A percentile compares a stretch with the other conserved stretches of the same genome.
Evolutionary conservation across 805 yeast genomes (phyloP).

Genomic region (Hagleromyces aurorensis): DNA sequence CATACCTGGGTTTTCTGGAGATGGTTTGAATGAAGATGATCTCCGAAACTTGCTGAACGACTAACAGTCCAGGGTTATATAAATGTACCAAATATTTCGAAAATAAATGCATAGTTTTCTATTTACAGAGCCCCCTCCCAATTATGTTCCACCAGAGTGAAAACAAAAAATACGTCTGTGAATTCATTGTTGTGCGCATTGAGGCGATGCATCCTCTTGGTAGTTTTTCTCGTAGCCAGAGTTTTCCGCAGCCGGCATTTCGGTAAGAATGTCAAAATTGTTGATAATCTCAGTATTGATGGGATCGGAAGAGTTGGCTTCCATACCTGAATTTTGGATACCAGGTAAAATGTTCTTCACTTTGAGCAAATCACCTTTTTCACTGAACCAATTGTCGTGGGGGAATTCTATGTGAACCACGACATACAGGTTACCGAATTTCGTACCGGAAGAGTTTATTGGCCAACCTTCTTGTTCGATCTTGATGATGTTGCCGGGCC

Average conservation of each 20-base stretch:
- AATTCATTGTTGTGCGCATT: constrained; percentile 40
- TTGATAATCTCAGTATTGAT: constrained; percentile 27
- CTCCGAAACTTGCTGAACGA: constrained; percentile 17
- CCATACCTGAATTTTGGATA: constrained; percentile 3
- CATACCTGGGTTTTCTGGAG: constrained; percentile 18
- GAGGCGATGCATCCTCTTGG: constrained; percentile 26
- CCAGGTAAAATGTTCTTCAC: constrained; percentile 50
- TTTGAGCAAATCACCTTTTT: constrained; percentile 52
- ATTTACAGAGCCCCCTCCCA: too few relatives aligned
- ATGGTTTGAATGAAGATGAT: constrained; percentile 22
- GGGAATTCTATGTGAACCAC: constrained; percentile 75
- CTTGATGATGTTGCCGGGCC: constrained; percentile 64
- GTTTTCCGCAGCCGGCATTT: constrained; percentile 20
- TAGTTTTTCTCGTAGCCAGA: constrained; percentile 2
- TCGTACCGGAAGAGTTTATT: constrained; percentile 28
- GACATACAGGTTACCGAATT: constrained; percentile 63
- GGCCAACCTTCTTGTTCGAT: constrained; percentile 85
- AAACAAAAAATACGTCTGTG: too few relatives aligned
- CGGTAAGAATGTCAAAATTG: constrained; percentile 21
- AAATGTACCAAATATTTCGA: too few relatives aligned
- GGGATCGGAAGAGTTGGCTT: constrained; percentile 17
- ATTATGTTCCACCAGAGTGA: too few relatives aligned
- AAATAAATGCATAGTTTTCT: too few relatives aligned
- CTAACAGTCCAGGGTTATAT: not conserved
- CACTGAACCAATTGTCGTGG: constrained; percentile 74